phyloP scores from a whole-genome alignment of 2,329 filamentous ascomycete genomes.

The Cercospora berteroae region DNA sequence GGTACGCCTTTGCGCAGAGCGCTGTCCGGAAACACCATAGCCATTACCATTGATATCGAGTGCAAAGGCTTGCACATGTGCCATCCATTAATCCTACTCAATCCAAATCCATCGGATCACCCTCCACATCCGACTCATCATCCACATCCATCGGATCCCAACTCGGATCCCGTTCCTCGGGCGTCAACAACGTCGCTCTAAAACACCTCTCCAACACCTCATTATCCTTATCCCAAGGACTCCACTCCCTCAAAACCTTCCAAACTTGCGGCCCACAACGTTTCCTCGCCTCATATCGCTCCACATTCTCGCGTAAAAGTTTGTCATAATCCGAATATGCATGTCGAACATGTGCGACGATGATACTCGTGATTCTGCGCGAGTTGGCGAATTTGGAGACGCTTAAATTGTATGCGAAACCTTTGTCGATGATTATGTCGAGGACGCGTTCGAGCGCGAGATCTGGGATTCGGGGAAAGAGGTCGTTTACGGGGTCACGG shows the following conservation, averaged over 20 bases:
- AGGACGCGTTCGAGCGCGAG: constrained; percentile 29
- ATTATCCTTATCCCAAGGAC: constrained; percentile 36
- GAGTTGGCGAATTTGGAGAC: constrained; percentile 31
- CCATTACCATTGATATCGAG: too few species aligned
- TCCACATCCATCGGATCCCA: constrained; percentile 37
- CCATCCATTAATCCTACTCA: constrained; percentile 11
- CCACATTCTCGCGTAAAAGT: constrained; percentile 42
- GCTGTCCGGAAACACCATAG: too few species aligned
- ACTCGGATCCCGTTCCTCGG: constrained; percentile 27
- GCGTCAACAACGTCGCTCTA: constrained; percentile 31
- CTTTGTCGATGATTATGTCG: constrained; percentile 33
- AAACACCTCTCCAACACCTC: constrained; percentile 33
- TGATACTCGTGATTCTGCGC: constrained; percentile 36
- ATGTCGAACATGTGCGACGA: constrained; percentile 62
- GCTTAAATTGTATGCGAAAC: constrained; percentile 34
- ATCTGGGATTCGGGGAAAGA: constrained; percentile 34
- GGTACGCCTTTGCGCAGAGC: too few species aligned
- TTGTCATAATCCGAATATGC: constrained; percentile 61
- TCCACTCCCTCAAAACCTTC: constrained; percentile 36
- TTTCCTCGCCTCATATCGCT: constrained; percentile 33
- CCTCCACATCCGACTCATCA: constrained; percentile 26
- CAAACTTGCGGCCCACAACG: constrained; percentile 28
- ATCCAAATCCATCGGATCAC: constrained; percentile 34
- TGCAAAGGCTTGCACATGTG: too few species aligned
- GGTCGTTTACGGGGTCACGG: constrained; percentile 28